Evolutionary conservation across 768 basidiomycete genomes (phyloP), one percentile per base, ranked within the genome.

Genomic region (Chalciporus pseudorubinellus): DNA sequence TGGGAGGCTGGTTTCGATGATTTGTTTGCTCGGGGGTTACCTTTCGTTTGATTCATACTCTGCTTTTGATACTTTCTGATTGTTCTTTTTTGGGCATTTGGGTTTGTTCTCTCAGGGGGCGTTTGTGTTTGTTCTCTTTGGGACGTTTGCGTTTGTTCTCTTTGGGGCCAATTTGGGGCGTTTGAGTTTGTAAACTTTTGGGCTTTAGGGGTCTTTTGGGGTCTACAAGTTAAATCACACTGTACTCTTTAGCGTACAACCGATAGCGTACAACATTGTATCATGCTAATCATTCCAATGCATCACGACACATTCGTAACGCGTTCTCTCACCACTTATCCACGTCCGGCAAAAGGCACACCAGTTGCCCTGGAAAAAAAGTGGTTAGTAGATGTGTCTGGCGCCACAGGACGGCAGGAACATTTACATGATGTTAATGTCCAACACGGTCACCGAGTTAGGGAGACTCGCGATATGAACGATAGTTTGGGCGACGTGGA

Each of bases 401-500:
- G 19, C 9, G 20, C 33, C 19, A 47, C 29, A 28, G 22, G 44
- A 42, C 34, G 48, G 19, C 19, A 49, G 9, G 8, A 24, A 48
- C 4, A 75, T 83, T 50, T 58, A 90, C 90, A 90, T 86, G 59
- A 92, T 84, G 43, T 79, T 85, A 58, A 89, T 72, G 19, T 84
- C 78, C 34, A 89, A 76, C 48, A 92, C 77, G 16, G 85, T 83
- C 5, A 88, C 85, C 44, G 82, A 79, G 13, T 76, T 74, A 0
- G 89, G 89, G 36, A 93, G 72, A 39, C 72, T 72, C 3, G 87
- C 86, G 45, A 92, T 78, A 61, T 89, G 82, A 8, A 87, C 84
- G 33, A 93, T 68, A 1, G 85, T 78, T 48, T 81, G 73, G 0
- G 82, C 89, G 38, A 93, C 89, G 60, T 92, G 81, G 51, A 79